Conservation (phyloP, 139 green algal species). For the Limnomonas spitsbergensis region DNA sequence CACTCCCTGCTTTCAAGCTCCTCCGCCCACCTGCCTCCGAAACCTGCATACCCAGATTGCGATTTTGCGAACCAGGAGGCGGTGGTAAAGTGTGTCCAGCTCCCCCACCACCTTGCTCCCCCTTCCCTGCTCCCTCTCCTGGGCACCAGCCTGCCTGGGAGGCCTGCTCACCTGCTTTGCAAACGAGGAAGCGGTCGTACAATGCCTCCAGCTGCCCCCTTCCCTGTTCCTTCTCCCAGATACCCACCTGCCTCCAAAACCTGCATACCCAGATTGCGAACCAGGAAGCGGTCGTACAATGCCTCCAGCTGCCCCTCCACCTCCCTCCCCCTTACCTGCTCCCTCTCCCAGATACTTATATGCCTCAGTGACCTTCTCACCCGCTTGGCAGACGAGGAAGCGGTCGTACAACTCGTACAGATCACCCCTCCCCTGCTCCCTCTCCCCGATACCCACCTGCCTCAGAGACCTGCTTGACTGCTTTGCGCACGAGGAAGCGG, state of each 20-base stretch:
- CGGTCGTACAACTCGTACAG: not conserved
- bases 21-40: no score
- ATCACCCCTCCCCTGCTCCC: not conserved
- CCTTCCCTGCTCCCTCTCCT: no score
- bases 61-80: no score
- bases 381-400: not conserved
- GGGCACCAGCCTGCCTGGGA: not conserved
- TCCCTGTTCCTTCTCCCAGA: constrained; percentile 53
- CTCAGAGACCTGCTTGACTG: constrained; percentile 68
- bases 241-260: not conserved
- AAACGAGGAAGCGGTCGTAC: constrained; percentile 89
- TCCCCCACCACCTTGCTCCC: no score
- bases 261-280: not conserved
- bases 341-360: not conserved
- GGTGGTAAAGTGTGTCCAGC: no score
- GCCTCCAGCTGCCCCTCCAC: no score
- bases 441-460: no score
- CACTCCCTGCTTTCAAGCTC: no score
- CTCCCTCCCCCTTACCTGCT: no score
- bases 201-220: constrained; percentile 86
- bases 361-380: not conserved
- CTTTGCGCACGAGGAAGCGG: constrained; percentile 75
- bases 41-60: no score
- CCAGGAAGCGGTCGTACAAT: no score
- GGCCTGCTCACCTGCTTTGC: constrained; percentile 27